Percentiles rank a stretch among this genome's conserved stretches.
Conservation (phyloP, 164 flowering plant genomes). For the Santalum album region DNA sequence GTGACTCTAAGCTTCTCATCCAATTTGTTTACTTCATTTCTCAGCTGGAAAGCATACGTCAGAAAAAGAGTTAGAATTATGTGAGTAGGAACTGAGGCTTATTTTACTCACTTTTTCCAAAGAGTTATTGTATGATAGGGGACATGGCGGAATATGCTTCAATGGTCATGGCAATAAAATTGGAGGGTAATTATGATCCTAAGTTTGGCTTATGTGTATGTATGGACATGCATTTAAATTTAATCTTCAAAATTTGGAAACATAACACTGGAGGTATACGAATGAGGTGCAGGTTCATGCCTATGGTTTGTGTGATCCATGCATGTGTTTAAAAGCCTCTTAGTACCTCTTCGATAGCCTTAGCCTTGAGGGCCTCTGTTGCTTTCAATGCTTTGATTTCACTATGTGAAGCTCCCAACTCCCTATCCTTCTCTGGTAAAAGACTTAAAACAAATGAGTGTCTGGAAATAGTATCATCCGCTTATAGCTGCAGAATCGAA, state of each 20-base stretch:
- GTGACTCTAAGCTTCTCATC: conserved; percentile 48
- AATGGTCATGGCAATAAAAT: background rate
- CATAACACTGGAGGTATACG: too few species aligned
- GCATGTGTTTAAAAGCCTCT: background rate
- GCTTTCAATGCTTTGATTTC: conserved; percentile 69
- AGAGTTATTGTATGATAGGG: too few species aligned
- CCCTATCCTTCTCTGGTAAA: conserved; percentile 59
- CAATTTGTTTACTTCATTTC: conserved; percentile 36
- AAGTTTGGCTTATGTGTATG: too few species aligned
- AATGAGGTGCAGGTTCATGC: too few species aligned
- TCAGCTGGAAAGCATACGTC: conserved; percentile 34
- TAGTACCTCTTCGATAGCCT: conserved; percentile 74
- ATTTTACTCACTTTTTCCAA: too few species aligned
- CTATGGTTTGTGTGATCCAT: background rate
- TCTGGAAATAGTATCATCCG: too few species aligned
- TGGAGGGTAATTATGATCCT: too few species aligned
- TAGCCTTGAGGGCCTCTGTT: conserved; percentile 56
- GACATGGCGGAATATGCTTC: background rate
- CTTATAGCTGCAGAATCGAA: too few species aligned
- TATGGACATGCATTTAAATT: too few species aligned
- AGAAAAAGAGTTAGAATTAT: too few species aligned
- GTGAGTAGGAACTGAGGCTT: too few species aligned
- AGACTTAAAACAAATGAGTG: background rate
- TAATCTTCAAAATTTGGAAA: too few species aligned
- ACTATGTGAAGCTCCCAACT: conserved; percentile 39